A percentile compares a stretch with the other conserved stretches of the same genome.
Evolutionary conservation across 2,329 filamentous ascomycete species (phyloP).

Genomic region (Macrophomina phaseolina): DNA sequence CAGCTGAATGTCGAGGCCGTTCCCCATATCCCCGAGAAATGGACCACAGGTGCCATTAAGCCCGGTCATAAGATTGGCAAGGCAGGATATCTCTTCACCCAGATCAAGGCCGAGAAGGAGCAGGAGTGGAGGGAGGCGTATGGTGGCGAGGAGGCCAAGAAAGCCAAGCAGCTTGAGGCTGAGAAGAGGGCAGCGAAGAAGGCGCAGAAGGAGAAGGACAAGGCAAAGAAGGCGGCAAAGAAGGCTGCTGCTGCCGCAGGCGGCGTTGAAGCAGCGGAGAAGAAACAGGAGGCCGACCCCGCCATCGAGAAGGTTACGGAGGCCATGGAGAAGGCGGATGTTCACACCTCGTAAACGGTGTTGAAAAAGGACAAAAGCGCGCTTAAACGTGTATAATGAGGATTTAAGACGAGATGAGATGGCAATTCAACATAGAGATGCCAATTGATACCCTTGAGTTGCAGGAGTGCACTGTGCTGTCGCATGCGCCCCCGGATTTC

Average conservation of each 20-base stretch:
- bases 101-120: conserved; percentile 80
- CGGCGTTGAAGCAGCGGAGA: conserved; percentile 46
- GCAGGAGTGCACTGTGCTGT: conserved; percentile 20
- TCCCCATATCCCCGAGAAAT: conserved; percentile 63
- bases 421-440: conserved; percentile 24
- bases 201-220: conserved; percentile 66
- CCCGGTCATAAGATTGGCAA: conserved; percentile 82
- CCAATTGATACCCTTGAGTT: conserved; percentile 25
- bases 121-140: conserved; percentile 82
- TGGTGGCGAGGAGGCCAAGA: conserved; percentile 69
- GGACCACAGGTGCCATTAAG: conserved; percentile 46
- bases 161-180: conserved; percentile 66
- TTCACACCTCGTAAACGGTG: conserved; percentile 27
- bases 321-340: conserved; percentile 27
- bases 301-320: conserved; percentile 28
- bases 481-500: conserved; percentile 13
- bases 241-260: conserved; percentile 42
- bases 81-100: conserved; percentile 79
- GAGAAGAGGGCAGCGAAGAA: conserved; percentile 61
- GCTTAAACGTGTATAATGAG: conserved; percentile 4
- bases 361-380: neutral
- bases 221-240: conserved; percentile 62
- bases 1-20: conserved; percentile 69
- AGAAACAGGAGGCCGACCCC: conserved; percentile 28
- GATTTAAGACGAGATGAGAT: conserved; percentile 16